These are phyloP conservation scores for Climacium dendroides DNA, from an alignment of 225 moss, liverwort and hornwort genomes.

Conservation along the genomic window DNA sequence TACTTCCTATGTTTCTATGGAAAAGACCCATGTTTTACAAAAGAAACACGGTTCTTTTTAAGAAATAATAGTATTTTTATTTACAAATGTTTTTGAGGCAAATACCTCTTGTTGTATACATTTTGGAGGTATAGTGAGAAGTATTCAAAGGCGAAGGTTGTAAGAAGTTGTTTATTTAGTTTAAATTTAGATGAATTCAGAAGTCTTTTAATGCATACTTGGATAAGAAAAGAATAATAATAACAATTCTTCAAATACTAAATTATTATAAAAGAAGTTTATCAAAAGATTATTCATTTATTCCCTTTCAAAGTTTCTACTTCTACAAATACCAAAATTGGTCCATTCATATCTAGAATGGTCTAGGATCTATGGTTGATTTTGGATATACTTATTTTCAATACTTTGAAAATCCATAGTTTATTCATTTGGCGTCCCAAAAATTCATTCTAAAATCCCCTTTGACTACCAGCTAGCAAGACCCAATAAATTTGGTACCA, in stretches of 20 bases:
- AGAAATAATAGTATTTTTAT: neutral
- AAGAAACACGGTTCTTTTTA: too few relatives aligned
- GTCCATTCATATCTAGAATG: fast-evolving
- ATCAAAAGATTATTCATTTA: neutral
- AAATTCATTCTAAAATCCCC: too few relatives aligned
- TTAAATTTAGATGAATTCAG: neutral
- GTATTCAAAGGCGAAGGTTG: neutral
- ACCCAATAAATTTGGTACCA: too few relatives aligned
- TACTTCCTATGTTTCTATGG: too few relatives aligned
- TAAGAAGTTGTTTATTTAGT: fast-evolving
- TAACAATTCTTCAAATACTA: neutral
- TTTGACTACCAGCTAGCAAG: too few relatives aligned
- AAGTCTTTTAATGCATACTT: too few relatives aligned
- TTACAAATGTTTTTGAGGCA: neutral
- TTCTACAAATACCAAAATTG: fast-evolving
- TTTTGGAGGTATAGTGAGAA: neutral
- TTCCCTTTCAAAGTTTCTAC: fast-evolving
- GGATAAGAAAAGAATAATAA: neutral
- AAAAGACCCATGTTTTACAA: too few relatives aligned
- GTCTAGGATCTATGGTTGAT: fast-evolving
- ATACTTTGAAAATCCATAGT: too few relatives aligned
- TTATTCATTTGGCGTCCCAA: too few relatives aligned
- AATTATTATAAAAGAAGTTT: neutral
- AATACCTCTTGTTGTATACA: fast-evolving
- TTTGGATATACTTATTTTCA: too few relatives aligned